Percentiles rank a stretch among this genome's conserved stretches.
phyloP scores from a whole-genome alignment of 2,329 filamentous ascomycete species.

The Rhinocladiella similis region DNA sequence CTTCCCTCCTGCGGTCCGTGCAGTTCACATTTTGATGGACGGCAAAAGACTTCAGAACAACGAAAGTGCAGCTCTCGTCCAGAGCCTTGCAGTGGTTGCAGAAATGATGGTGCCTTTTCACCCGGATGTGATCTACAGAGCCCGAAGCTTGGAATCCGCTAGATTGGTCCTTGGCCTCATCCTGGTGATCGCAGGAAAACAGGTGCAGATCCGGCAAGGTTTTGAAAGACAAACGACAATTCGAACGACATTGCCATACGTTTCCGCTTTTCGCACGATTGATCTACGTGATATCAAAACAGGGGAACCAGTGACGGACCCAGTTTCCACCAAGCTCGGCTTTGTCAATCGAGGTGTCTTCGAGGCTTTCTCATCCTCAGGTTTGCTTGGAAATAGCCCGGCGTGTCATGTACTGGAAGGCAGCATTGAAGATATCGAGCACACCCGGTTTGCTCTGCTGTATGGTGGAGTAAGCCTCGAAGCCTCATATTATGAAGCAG shows the following conservation, averaged over 20 bases:
- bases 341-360: slow-evolving; percentile 29
- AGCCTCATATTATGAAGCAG: slow-evolving; percentile 28
- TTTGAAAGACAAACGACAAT: too few relatives aligned
- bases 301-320: slow-evolving; percentile 31
- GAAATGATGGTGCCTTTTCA: slow-evolving; percentile 32
- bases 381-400: too few relatives aligned
- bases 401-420: too few relatives aligned
- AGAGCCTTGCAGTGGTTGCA: slow-evolving; percentile 33
- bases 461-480: slow-evolving; percentile 29
- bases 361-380: too few relatives aligned
- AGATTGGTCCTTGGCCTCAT: too few relatives aligned
- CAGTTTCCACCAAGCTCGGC: slow-evolving; percentile 32
- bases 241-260: too few relatives aligned
- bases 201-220: too few relatives aligned
- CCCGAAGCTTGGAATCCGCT: too few relatives aligned
- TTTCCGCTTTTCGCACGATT: slow-evolving; percentile 3
- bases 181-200: too few relatives aligned
- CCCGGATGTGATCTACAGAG: too few relatives aligned
- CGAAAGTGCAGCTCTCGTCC: slow-evolving; percentile 36
- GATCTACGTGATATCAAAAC: slow-evolving; percentile 35
- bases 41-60: slow-evolving; percentile 32
- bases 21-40: slow-evolving; percentile 35
- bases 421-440: not conserved
- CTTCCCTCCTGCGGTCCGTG: slow-evolving; percentile 38
- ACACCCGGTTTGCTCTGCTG: slow-evolving; percentile 22